These are phyloP conservation scores for Pontederia crassipes DNA, from an alignment of 176 grass and related monocot genomes.

Conservation along the genomic window DNA sequence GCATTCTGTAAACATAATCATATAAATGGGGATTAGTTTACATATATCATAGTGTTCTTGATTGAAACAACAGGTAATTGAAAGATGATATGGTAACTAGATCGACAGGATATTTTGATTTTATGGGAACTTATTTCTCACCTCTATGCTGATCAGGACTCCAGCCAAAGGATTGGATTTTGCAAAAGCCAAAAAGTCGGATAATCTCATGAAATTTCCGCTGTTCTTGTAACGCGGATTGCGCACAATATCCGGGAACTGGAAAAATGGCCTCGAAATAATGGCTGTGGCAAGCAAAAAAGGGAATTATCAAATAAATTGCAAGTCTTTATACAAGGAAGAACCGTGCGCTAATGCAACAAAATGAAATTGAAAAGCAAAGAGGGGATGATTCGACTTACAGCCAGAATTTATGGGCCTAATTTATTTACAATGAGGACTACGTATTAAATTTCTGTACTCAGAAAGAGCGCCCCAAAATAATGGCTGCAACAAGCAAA, in stretches of 20 bases:
- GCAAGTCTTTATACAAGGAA: no score
- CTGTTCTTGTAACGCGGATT: constrained; percentile 44
- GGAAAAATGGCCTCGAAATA: constrained; percentile 39
- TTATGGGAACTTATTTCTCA: no score
- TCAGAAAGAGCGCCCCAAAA: no score
- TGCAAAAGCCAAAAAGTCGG: no score
- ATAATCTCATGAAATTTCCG: constrained; percentile 52
- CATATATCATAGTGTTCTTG: neutral
- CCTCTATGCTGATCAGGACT: constrained; percentile 67
- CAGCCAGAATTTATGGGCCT: no score
- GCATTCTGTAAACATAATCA: constrained; percentile 42
- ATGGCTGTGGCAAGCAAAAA: constrained; percentile 29
- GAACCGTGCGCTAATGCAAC: no score
- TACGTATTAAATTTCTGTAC: no score
- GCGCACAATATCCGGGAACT: constrained; percentile 28
- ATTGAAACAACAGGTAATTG: neutral
- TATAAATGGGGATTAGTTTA: constrained; percentile 1
- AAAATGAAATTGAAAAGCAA: no score
- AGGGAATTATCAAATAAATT: no score
- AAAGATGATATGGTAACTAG: neutral
- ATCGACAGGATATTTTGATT: no score
- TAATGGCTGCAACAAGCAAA: neutral
- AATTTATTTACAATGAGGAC: no score
- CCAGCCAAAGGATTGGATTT: constrained; percentile 49
- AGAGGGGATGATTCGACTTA: no score